Percentiles rank a stretch among this genome's conserved stretches.
Evolutionary conservation across 2,329 filamentous ascomycete genomes (phyloP).

Genomic region (Magnaporthiopsis rhizophila): DNA sequence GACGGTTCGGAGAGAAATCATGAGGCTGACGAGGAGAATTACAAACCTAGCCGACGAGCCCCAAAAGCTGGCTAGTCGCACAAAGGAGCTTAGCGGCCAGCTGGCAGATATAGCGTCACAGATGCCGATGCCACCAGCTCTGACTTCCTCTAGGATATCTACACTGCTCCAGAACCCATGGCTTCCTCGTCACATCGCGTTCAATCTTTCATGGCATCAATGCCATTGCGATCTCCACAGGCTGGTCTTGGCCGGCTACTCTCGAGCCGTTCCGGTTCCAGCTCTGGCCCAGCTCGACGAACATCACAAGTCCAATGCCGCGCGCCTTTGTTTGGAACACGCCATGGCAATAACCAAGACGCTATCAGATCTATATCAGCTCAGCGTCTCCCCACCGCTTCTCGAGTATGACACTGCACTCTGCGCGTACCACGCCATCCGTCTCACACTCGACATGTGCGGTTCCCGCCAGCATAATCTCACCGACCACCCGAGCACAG

Average conservation of each 20-base stretch:
- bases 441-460: constrained; percentile 24
- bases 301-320: constrained; percentile 27
- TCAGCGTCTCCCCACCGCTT: constrained; percentile 17
- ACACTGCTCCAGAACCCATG: constrained; percentile 9
- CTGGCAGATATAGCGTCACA: constrained; percentile 12
- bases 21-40: constrained; percentile 15
- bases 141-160: constrained; percentile 11
- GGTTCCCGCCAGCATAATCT: constrained; percentile 10
- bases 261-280: constrained; percentile 35
- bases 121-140: constrained; percentile 13
- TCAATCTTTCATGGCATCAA: constrained; percentile 45
- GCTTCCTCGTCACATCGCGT: constrained; percentile 30
- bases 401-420: constrained; percentile 34
- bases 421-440: constrained; percentile 32
- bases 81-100: constrained; percentile 14
- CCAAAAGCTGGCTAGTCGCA: constrained; percentile 13
- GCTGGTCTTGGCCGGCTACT: constrained; percentile 37
- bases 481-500: constrained; percentile 10
- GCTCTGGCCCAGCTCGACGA: constrained; percentile 34
- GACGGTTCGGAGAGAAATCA: constrained; percentile 15
- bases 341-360: constrained; percentile 30
- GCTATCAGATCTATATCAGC: constrained; percentile 20
- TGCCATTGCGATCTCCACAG: constrained; percentile 44
- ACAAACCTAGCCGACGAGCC: constrained; percentile 16
- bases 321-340: constrained; percentile 25